Conservation (phyloP, 345 rosid species). For the Toxicodendron radicans region DNA sequence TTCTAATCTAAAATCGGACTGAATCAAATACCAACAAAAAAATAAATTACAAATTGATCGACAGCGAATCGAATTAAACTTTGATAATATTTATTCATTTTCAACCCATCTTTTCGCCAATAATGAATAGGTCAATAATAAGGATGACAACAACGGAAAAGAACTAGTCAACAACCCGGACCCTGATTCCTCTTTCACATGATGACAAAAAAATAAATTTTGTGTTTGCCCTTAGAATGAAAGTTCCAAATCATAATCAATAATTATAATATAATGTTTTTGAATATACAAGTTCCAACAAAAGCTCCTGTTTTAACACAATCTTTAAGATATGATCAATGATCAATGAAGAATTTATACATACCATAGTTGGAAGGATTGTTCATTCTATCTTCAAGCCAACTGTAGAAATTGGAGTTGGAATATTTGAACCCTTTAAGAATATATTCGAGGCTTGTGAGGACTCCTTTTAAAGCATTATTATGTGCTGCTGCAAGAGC, state of each 20-base stretch:
- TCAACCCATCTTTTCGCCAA: no score
- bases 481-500: constrained; percentile 48
- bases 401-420: constrained; percentile 44
- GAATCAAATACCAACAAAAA: no score
- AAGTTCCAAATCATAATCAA: no score
- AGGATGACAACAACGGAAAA: neutral
- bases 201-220: no score
- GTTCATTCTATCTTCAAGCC: constrained; percentile 39
- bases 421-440: constrained; percentile 38
- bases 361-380: constrained; percentile 44
- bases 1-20: no score
- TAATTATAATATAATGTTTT: no score
- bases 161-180: neutral
- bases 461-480: constrained; percentile 37
- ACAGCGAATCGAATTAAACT: no score
- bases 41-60: no score
- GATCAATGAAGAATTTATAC: neutral
- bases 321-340: neutral
- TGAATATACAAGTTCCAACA: no score
- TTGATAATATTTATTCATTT: no score
- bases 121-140: neutral
- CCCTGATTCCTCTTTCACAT: neutral
- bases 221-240: no score
- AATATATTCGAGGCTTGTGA: constrained; percentile 31
- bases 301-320: no score